Conservation (phyloP, 2,329 filamentous ascomycete genomes). For the Hymenoscyphus linearis region DNA sequence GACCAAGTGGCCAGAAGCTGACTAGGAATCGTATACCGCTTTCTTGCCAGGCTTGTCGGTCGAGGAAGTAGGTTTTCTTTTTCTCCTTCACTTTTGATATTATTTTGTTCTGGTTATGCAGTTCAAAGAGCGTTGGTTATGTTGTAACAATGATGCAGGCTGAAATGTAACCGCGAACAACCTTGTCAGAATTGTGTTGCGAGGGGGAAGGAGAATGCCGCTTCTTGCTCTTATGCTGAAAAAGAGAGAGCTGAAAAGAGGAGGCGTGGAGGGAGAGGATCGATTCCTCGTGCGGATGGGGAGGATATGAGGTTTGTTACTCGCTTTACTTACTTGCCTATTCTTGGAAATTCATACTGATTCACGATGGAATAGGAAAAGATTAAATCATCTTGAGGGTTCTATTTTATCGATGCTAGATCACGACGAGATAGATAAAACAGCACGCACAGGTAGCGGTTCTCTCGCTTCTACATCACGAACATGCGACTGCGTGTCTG, state of each 20-base stretch:
- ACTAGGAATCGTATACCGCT: conserved; percentile 19
- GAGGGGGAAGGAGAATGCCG: conserved; percentile 71
- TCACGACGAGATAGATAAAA: neutral
- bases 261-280: conserved; percentile 29
- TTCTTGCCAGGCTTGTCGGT: conserved; percentile 20
- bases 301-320: conserved; percentile 45
- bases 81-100: conserved; percentile 17
- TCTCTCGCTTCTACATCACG: conserved; percentile 30
- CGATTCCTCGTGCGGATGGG: conserved; percentile 44
- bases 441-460: no score
- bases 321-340: conserved; percentile 35
- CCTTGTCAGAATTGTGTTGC: conserved; percentile 93
- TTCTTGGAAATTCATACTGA: neutral
- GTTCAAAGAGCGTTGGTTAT: no score
- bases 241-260: conserved; percentile 42
- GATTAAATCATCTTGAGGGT: conserved; percentile 49
- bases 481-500: conserved; percentile 38
- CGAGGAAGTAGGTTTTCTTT: conserved; percentile 16
- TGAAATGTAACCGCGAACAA: conserved; percentile 86
- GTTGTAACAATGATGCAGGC: conserved; percentile 38
- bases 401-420: conserved; percentile 46
- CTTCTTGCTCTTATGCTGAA: conserved; percentile 73
- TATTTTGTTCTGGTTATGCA: neutral
- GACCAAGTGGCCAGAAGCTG: conserved; percentile 15
- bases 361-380: conserved; percentile 32